Base-by-base conservation (phyloP, 148 eudicot genomes). In the Rhododendron ovatum region DNA sequence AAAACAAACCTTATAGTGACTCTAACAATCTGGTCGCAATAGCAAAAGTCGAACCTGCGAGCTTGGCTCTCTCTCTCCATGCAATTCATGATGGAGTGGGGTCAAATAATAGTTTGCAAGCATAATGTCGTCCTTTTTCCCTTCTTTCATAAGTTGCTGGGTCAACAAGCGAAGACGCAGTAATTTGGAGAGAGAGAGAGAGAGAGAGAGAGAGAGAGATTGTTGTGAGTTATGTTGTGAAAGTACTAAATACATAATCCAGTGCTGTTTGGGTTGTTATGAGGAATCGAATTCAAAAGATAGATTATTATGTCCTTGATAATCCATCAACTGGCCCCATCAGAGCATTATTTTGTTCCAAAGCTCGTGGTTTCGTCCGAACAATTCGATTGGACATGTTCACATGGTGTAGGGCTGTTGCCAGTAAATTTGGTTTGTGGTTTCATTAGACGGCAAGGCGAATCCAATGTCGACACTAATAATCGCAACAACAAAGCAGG, bases 111-210 rank as follows among this genome's bases (percentile, higher is more conserved):
- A 13, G 76, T 71, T 71, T 30, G 76, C 79, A 11, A 43, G 50
- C 51, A 47, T 3, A 4, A 33, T 71, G 4, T 5, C 20, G 83
- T 81, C 41, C 67, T 55, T 81, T 48, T 82, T 20, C 26, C 84
- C 45, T 71, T 14, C 35, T 3, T 83, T 83, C 37, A 55, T 79
- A n/a, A 79, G 87, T 89, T 74, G 89, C 91, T 76, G 89, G 75
- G 87, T 87, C 85, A 87, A 89, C 57, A 87, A 89, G 89, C 86
- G 82, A 90, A 84, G 74, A 30, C 26, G 33, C 10, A 51, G 88
- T 90, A 28, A 11, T 28, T 18, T 24, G 13, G 30, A 7, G 24
- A 17, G 63, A 7, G 71, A 24, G 26, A 6, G 69, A 22, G 26
- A 22, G 69, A n/a, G n/a, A n/a, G n/a, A n/a, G 30, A 22, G 67